A percentile compares a stretch with the other conserved stretches of the same genome.
Evolutionary conservation across 768 basidiomycete species (phyloP).

Genomic region (Dacryopinax primogenitus): DNA sequence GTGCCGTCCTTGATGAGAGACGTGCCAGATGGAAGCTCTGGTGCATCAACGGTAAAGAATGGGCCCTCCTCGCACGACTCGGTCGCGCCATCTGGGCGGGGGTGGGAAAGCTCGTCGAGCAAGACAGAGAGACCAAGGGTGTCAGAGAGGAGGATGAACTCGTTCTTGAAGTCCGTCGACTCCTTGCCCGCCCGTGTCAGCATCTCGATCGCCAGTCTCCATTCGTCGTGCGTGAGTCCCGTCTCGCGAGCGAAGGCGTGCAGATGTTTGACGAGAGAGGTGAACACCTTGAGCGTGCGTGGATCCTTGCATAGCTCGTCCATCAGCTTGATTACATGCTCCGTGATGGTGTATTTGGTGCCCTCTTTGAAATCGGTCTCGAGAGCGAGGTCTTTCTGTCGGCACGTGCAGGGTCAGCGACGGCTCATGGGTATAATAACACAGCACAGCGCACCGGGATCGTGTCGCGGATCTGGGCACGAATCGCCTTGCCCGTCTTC

Average conservation of each 20-base stretch:
- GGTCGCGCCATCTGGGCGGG: constrained; percentile 27
- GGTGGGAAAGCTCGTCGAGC: constrained; percentile 30
- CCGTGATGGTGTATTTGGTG: constrained; percentile 28
- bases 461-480: constrained; percentile 28
- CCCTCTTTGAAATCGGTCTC: constrained; percentile 28
- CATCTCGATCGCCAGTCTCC: constrained; percentile 29
- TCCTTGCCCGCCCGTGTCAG: constrained; percentile 32
- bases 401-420: background rate
- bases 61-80: constrained; percentile 29
- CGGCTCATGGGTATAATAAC: background rate
- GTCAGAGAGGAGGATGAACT: constrained; percentile 34
- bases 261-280: constrained; percentile 26
- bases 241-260: constrained; percentile 32
- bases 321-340: constrained; percentile 27
- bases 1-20: constrained; percentile 21
- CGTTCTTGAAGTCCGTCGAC: constrained; percentile 30
- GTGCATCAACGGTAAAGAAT: constrained; percentile 27
- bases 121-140: constrained; percentile 30
- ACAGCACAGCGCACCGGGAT: constrained; percentile 18
- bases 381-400: constrained; percentile 24
- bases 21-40: constrained; percentile 24
- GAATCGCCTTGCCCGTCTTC: constrained; percentile 27
- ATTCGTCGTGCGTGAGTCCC: constrained; percentile 30
- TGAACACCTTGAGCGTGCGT: constrained; percentile 26
- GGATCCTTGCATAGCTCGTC: constrained; percentile 23